Evolutionary conservation across 331 rosid genomes (phyloP), one percentile per base, ranked within the genome.

Genomic region (Arachis monticola): DNA sequence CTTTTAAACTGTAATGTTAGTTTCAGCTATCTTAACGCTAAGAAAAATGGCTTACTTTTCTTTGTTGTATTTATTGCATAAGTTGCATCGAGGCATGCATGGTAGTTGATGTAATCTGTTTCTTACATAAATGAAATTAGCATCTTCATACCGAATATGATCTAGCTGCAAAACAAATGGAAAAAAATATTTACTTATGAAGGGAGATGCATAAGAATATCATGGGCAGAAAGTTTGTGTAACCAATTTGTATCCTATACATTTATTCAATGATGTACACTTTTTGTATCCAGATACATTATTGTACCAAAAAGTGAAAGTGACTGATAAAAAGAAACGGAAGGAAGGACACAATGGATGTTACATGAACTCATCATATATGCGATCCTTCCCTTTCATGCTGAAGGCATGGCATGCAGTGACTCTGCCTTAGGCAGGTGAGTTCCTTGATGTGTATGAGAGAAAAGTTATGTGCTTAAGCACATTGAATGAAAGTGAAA

Each of bases 21-120:
- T 68, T 69, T 3, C 75, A 76, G 11, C 68, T 72, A 56, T 57
- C 38, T 70, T 46, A 31, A 35, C 69, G 44, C 76, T 73, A 57
- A 72, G 17, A 77, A 48, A 80, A 42, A 50, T 14, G 69, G 62
- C 69, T 60, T 64, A 41, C 7, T 31, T 31, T 59, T 40, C 59
- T 63, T 8, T 17, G 30, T 42, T 74, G 41, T 50, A 3, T 11
- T 64, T 46, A 9, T 27, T 75, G 47, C 14, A 48, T 47, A 66
- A 47, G 31, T 63, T 44, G 51, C 72, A 63, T 63, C 30, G 10
- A 59, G n/a, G 22, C 7, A 60, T 60, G 73, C 48, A 35, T 69
- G n/a, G 22, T 69, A 32, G 50, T 76, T 64, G 4, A 40, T 12
- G 61, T 73, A 46, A 70, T 62, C n/a, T 50, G 61, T 69, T 60